phyloP scores from a whole-genome alignment of 2,329 filamentous ascomycete species.

The Pseudocercospora fijiensis region DNA sequence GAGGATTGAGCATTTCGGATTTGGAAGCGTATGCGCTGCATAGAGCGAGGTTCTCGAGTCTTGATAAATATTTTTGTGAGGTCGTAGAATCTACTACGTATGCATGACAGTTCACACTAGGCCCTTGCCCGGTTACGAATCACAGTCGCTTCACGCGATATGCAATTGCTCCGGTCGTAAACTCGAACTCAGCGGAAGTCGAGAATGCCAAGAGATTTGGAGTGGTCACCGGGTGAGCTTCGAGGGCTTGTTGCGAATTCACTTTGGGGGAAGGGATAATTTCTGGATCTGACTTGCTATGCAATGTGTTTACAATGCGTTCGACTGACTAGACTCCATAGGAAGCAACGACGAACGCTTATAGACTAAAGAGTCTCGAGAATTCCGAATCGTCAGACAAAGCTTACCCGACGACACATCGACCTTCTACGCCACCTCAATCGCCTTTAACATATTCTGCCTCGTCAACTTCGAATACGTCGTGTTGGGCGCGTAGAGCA shows the following conservation, averaged over 20 bases:
- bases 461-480: constrained; percentile 18
- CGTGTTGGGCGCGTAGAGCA: constrained; percentile 29
- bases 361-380: no score
- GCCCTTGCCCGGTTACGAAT: background rate
- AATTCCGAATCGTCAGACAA: no score
- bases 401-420: background rate
- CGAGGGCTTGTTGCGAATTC: background rate
- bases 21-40: background rate
- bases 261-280: no score
- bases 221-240: background rate
- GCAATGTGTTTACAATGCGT: no score
- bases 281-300: no score
- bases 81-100: background rate
- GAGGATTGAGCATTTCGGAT: background rate
- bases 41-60: background rate
- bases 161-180: background rate
- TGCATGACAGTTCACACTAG: background rate
- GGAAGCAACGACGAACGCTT: no score
- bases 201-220: background rate
- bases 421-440: background rate
- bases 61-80: background rate
- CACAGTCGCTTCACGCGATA: background rate
- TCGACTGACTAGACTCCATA: no score
- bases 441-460: constrained; percentile 19
- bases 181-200: background rate